A percentile compares a stretch with the other conserved stretches of the same genome.
phyloP scores from a whole-genome alignment of 2,329 filamentous ascomycete genomes.

The Penicillium capsulatum region DNA sequence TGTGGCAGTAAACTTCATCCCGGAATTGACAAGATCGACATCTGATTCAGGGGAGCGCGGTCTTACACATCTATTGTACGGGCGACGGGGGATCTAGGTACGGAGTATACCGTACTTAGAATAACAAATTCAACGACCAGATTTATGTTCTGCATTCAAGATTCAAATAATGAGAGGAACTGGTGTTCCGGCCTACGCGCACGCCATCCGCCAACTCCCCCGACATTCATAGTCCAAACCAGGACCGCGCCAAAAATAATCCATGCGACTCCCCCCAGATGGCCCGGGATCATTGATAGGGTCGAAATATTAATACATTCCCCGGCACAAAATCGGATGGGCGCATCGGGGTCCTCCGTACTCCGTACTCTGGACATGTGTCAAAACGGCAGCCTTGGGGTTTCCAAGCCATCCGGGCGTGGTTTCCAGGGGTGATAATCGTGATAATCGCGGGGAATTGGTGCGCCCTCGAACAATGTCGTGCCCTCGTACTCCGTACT shows the following conservation, averaged over 20 bases:
- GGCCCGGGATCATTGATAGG: background rate
- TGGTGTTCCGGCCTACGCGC: conserved; percentile 1
- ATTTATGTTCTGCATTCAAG: too few species aligned
- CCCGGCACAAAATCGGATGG: conserved; percentile 7
- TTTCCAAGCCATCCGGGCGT: conserved; percentile 19
- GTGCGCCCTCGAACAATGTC: background rate
- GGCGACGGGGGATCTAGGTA: too few species aligned
- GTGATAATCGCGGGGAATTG: background rate
- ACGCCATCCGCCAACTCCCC: background rate
- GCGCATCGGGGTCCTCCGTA: conserved; percentile 17
- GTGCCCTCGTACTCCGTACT: too few species aligned
- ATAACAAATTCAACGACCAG: too few species aligned
- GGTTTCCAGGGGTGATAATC: background rate
- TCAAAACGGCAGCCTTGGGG: conserved; percentile 5
- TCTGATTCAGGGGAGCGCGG: too few species aligned
- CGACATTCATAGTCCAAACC: background rate
- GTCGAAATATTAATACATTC: conserved; percentile 1
- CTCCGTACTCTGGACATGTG: too few species aligned
- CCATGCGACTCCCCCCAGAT: background rate
- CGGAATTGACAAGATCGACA: too few species aligned
- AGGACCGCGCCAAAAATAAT: background rate
- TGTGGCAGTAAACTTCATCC: too few species aligned
- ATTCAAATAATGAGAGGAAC: too few species aligned
- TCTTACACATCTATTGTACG: too few species aligned
- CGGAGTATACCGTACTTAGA: too few species aligned